Evolutionary conservation across 2,329 filamentous ascomycete genomes (phyloP).

Genomic region (Colletotrichum caudatum): DNA sequence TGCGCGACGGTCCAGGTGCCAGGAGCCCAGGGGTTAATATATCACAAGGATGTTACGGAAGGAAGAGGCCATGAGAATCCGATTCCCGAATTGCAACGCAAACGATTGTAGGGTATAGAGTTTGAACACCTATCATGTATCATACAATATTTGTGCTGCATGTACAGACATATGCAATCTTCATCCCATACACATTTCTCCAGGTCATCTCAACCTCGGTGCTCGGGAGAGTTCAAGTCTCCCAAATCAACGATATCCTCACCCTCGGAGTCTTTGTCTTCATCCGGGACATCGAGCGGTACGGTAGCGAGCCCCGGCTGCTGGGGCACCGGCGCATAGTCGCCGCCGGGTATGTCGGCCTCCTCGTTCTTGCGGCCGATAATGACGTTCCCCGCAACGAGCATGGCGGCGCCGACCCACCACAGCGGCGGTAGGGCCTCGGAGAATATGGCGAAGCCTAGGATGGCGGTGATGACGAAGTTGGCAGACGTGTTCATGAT

Average conservation of each 20-base stretch:
- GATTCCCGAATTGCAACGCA: neutral
- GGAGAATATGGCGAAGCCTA: constrained; percentile 77
- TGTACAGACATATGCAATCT: neutral
- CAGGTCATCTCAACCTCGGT: constrained; percentile 9
- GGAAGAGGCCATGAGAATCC: neutral
- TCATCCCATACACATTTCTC: neutral
- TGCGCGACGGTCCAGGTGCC: neutral
- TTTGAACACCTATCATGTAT: neutral
- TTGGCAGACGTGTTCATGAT: constrained; percentile 87
- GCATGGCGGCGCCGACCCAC: constrained; percentile 79
- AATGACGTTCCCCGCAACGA: constrained; percentile 83
- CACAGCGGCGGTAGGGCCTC: constrained; percentile 79
- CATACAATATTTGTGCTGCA: neutral
- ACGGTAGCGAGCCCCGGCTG: constrained; percentile 36
- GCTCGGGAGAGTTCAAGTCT: constrained; percentile 40
- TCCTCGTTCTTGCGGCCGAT: constrained; percentile 77
- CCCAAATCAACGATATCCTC: constrained; percentile 54
- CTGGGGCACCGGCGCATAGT: constrained; percentile 49
- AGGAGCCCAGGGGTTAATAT: no score
- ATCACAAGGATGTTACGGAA: neutral
- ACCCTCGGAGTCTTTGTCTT: constrained; percentile 46
- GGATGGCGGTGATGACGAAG: constrained; percentile 81
- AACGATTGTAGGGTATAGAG: neutral
- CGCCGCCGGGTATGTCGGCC: constrained; percentile 46
- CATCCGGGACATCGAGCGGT: constrained; percentile 33